Evolutionary conservation across 768 basidiomycete genomes (phyloP), one percentile per base, ranked within the genome.

Genomic region (Lanmaoa pseudosensibilis): DNA sequence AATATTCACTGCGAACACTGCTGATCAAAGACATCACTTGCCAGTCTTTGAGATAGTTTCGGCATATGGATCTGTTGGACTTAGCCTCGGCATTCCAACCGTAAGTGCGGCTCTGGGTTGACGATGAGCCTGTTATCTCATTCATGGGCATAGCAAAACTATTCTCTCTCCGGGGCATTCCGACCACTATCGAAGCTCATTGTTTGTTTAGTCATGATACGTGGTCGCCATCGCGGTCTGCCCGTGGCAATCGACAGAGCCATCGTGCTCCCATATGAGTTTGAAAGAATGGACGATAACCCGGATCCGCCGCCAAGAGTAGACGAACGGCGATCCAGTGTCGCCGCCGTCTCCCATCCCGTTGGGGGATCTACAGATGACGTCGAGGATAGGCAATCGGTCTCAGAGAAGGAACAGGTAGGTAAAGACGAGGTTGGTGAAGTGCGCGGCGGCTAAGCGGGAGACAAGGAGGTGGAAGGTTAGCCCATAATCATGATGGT

Each of bases 221-320:
- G 97, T 55, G 94, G 94, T 9, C 83, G 93, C 13, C 94, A 98
- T 71, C 87, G 94, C 46, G 92, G 92, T 37, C 75, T 94, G 8
- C 92, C 92, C 0, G 87, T 90, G 21, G 92, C 91, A 10, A 92
- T 94, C 46, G 92, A 94, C 72, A 84, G 94, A 50, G 91, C 94
- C 0, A 82, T 95, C 50, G 79, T 95, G 67, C 78, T 94, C 18
- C 93, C 92, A 1, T 77, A 75, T 36, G 91, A 92, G 55, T 82
- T 82, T 56, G 64, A 77, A 57, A 71, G 69, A 36, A 37, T 36
- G n/a, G 43, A 62, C 38, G 70, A 62, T 19, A 30, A 64, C n/a
- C 49, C 33, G n/a, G 58, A 54, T 15, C 37, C 45, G 8, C 51
- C 39, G 7, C 44, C 41, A 25, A 27, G 45, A 30, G 23, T 19